Conservation (phyloP, 2,329 filamentous ascomycete genomes). For the Nemania sp. region DNA sequence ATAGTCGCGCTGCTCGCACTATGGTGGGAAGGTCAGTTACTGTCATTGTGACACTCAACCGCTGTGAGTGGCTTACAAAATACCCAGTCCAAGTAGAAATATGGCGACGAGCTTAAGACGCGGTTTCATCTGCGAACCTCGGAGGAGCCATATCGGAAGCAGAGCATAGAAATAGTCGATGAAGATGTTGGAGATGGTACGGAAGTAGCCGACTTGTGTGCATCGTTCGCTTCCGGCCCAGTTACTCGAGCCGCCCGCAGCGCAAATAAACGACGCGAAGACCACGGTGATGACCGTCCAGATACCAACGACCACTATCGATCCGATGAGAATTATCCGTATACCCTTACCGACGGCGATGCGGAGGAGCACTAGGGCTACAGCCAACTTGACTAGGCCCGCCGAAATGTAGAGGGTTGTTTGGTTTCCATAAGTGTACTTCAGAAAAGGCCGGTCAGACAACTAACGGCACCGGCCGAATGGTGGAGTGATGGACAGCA, state of each 20-base stretch:
- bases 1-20: conserved; percentile 42
- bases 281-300: conserved; percentile 41
- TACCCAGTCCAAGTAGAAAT: conserved; percentile 37
- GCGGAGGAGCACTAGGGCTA: conserved; percentile 41
- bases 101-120: conserved; percentile 37
- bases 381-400: conserved; percentile 40
- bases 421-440: conserved; percentile 40
- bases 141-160: conserved; percentile 37
- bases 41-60: not conserved
- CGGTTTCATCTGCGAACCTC: conserved; percentile 34
- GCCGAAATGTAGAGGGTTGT: conserved; percentile 38
- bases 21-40: not conserved
- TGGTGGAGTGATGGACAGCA: not conserved
- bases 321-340: conserved; percentile 32
- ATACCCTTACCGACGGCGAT: conserved; percentile 32
- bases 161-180: conserved; percentile 43
- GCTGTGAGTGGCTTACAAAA: conserved; percentile 35
- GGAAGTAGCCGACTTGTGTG: conserved; percentile 37
- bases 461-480: conserved; percentile 4
- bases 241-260: conserved; percentile 34
- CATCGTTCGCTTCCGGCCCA: conserved; percentile 37
- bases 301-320: conserved; percentile 34
- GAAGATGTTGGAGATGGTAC: conserved; percentile 41
- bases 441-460: not conserved
- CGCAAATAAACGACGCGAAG: conserved; percentile 39